Evolutionary conservation across 345 rosid species (phyloP), one percentile per base, ranked within the genome.

Genomic region (Lumnitzera racemosa): DNA sequence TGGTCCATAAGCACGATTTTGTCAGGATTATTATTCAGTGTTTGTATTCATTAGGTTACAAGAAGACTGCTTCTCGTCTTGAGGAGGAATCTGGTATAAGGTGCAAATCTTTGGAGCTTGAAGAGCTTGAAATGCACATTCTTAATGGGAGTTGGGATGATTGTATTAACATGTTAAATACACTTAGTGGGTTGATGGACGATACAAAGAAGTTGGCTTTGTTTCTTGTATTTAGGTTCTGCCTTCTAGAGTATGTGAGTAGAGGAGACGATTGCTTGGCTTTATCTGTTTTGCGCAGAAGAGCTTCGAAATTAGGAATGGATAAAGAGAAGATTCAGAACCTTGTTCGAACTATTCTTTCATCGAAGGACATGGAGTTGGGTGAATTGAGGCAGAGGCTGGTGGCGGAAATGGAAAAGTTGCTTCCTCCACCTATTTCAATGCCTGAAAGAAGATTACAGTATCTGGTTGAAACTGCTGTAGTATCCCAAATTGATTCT

Each of bases 11-110:
- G 67, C 77, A 75, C 41, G 98, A 92, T 66, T 81, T 92, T 46
- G 55, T 87, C 5, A 76, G 94, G 66, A 67, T 87, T 57, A 64
- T 92, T 24, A 68, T 92, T 56, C 96, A 89, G 53, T 80, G 86
- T 61, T 81, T 92, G 46, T 78, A 84, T 76, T 77, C 96, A 0
- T 74, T 87, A 64, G 96, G 98, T 13, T 89, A 73, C 69, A 75
- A 72, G 25, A 83, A 65, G 50, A 85, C 96, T 12, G 96, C 89
- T 64, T 79, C 82, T 47, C 76, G 78, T 67, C 57, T 89, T 65
- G 96, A 92, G 68, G 51, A 25, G 0, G 96, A 92, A 74, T 89
- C 96, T 0, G 78, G 81, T 46, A 53, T 87, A 59, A 67, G 62
- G 6, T 77, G 61, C 67, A 83, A 81, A 63, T 78, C 88, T 3